Evolutionary conservation across 495 filamentous ascomycete genomes (phyloP), one percentile per base, ranked within the genome.

Genomic region (Bacidia rubella): DNA sequence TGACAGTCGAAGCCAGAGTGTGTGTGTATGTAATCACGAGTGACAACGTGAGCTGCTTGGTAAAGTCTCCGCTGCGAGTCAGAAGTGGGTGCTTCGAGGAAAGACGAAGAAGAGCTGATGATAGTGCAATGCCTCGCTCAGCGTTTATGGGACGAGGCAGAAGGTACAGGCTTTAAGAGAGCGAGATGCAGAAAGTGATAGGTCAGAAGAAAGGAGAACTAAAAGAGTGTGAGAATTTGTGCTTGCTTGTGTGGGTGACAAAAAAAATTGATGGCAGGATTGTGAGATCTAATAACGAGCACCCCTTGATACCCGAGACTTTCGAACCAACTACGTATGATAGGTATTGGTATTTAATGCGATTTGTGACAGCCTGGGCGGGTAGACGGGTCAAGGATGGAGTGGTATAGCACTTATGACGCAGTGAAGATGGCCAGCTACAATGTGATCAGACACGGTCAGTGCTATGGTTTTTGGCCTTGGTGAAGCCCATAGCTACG

Each of bases 11-110:
- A 50, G 26, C 25, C 47, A 50, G 24, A 1, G 47, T 50, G 47
- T 24, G 47, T n/a, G n/a, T n/a, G n/a, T n/a, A n/a, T 35, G 47
- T 50, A 50, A 50, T 50, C 47, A 25, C 4, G 20, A 24, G 22
- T 15, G 19, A 50, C 25, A 15, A 50, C 38, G 47, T 32, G 15
- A 17, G 41, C 41, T 44, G 20, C 41, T 44, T 50, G 12, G 20
- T 20, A 50, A 50, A 50, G 47, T 50, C 47, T 29, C 47, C 47
- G 47, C 47, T 50, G 47, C 47, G 38, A 17, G 47, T 50, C 15
- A 50, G 47, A 50, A 25, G 32, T 32, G 17, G 44, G 22, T 47
- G 44, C 44, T 2, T 47, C 24, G n/a, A 20, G 17, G 44, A 25
- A 26, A 47, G 44, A 47, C 7, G 26, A 25, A 26, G 24, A 35